A percentile compares a stretch with the other conserved stretches of the same genome.
Conservation (phyloP, 1,139 yeast species). For the Saccharomyces hybrid region DNA sequence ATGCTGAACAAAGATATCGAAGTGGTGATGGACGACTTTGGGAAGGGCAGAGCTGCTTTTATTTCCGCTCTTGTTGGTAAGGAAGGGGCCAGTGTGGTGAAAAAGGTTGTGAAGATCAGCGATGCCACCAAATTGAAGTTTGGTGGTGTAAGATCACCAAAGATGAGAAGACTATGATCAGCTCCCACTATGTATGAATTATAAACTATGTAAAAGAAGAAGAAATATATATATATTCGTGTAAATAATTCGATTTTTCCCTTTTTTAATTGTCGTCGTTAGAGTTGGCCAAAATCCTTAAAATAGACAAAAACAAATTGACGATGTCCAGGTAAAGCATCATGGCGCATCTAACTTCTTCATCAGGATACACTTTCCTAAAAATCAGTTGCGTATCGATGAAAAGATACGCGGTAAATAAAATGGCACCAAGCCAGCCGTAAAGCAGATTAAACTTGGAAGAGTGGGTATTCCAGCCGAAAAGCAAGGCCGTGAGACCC, state of each 20-base stretch:
- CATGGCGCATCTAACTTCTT: conserved; percentile 75
- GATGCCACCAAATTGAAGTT: conserved; percentile 79
- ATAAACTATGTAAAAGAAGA: not conserved
- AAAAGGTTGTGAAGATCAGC: conserved; percentile 56
- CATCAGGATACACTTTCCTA: conserved; percentile 78
- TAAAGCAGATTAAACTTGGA: conserved; percentile 53
- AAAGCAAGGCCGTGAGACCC: conserved; percentile 62
- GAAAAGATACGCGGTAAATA: conserved; percentile 66
- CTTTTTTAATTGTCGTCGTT: conserved; percentile 34
- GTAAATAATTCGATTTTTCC: not conserved
- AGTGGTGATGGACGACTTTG: conserved; percentile 69
- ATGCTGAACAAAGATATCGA: conserved; percentile 56
- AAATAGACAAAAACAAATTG: conserved; percentile 70
- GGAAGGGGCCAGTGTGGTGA: conserved; percentile 69
- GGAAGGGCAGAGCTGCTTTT: conserved; percentile 87
- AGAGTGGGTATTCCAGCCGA: conserved; percentile 43
- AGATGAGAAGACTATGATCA: conserved; percentile 63
- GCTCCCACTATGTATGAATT: not conserved
- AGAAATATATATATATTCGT: not conserved
- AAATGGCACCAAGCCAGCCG: conserved; percentile 64
- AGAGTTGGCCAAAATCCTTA: conserved; percentile 55
- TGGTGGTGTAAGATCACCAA: conserved; percentile 89
- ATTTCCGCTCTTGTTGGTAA: conserved; percentile 78
- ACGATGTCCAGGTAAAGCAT: conserved; percentile 71
- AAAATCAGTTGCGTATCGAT: conserved; percentile 78